Percentiles rank a stretch among this genome's conserved stretches.
phyloP scores from a whole-genome alignment of 1,284 basidiomycete species.

The Trametes versicolor region DNA sequence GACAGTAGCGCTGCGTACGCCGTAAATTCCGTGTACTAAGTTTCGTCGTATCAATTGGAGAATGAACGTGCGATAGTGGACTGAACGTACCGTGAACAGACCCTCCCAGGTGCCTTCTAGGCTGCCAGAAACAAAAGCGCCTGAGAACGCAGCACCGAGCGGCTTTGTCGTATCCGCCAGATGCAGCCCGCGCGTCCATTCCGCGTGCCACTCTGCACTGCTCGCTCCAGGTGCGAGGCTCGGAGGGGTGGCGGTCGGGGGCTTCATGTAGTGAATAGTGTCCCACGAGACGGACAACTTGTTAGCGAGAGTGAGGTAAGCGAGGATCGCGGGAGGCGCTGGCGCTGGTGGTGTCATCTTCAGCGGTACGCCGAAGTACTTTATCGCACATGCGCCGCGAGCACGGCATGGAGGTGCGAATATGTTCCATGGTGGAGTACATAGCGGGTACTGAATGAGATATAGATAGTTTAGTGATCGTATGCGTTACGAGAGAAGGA shows the following conservation, averaged over 20 bases:
- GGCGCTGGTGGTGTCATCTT: constrained; percentile 64
- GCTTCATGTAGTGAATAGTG: constrained; percentile 46
- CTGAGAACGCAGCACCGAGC: constrained; percentile 47
- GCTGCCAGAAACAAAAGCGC: constrained; percentile 67
- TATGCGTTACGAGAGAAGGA: background rate
- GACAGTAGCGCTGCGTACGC: constrained; percentile 70
- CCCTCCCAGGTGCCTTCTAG: constrained; percentile 83
- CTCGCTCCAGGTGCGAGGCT: constrained; percentile 38
- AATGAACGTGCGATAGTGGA: background rate
- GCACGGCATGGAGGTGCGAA: constrained; percentile 53
- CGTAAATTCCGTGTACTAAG: constrained; percentile 78
- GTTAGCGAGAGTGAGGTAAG: constrained; percentile 67
- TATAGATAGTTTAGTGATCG: background rate
- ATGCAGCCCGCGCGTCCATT: constrained; percentile 66
- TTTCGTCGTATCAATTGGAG: background rate
- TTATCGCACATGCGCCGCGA: constrained; percentile 36
- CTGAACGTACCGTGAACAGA: constrained; percentile 67
- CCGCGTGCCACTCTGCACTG: constrained; percentile 49
- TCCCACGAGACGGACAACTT: constrained; percentile 45
- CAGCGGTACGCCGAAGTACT: constrained; percentile 53
- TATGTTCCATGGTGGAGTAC: constrained; percentile 64
- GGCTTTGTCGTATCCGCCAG: constrained; percentile 45
- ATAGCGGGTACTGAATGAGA: constrained; percentile 66
- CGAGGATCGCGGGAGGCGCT: constrained; percentile 74
- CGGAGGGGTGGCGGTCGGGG: constrained; percentile 49